Evolutionary conservation across 106 monocot genomes (phyloP).

Genomic region (Ottelia alismoides): DNA sequence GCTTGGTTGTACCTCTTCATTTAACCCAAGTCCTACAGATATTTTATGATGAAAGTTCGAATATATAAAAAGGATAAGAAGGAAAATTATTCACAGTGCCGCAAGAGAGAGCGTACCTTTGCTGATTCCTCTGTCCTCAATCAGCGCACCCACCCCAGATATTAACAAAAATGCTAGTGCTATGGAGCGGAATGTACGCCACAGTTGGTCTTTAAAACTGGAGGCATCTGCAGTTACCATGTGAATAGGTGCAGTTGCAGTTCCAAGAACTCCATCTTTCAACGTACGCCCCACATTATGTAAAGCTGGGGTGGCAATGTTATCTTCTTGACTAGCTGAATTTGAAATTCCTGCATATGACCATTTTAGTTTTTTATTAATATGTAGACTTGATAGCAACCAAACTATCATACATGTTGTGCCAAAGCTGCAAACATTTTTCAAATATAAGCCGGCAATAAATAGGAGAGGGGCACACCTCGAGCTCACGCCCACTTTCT

Average conservation of each 20-base stretch:
- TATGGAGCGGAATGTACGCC: constrained; percentile 82
- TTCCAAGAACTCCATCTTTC: constrained; percentile 80
- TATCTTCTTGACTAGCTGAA: constrained; percentile 43
- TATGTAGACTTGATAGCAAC: no score
- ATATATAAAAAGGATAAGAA: background rate
- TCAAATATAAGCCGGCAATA: no score
- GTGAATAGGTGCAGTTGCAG: constrained; percentile 81
- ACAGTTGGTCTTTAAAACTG: constrained; percentile 88
- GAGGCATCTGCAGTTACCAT: constrained; percentile 92
- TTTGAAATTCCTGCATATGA: constrained; percentile 38
- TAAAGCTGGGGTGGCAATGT: constrained; percentile 34
- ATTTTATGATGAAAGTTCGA: background rate
- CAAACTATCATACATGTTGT: no score
- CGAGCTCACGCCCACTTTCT: no score
- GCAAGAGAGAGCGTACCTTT: constrained; percentile 53
- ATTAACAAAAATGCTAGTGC: constrained; percentile 84
- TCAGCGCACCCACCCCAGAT: constrained; percentile 94
- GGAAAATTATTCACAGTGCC: background rate
- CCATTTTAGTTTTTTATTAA: no score
- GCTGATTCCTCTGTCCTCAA: constrained; percentile 95
- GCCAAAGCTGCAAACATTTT: no score
- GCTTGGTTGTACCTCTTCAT: constrained; percentile 96
- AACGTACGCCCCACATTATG: constrained; percentile 43
- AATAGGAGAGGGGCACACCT: no score
- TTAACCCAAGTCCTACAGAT: constrained; percentile 65